Conservation (phyloP, 768 basidiomycete species). For the Cystoderma amianthinum region DNA sequence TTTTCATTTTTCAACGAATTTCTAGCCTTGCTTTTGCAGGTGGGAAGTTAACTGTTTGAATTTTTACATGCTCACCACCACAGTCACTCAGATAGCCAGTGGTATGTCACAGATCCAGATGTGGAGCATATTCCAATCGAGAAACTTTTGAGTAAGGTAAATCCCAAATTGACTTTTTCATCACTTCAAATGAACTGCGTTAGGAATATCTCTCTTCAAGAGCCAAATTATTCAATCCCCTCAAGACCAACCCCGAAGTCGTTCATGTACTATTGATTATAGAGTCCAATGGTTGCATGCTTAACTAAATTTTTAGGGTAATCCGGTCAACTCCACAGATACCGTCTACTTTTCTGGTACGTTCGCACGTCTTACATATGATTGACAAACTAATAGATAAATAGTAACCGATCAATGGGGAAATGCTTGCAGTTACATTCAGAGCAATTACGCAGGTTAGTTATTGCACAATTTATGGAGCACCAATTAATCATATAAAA, state of each 20-base stretch:
- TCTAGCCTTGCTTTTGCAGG: conserved; percentile 67
- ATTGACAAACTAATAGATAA: not conserved
- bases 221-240: conserved; percentile 72
- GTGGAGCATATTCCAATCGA: conserved; percentile 71
- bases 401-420: conserved; percentile 81
- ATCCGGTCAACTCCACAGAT: conserved; percentile 80
- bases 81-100: conserved; percentile 75
- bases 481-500: conserved; percentile 1
- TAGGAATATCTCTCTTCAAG: conserved; percentile 81
- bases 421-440: conserved; percentile 85
- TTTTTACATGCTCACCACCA: too few species aligned
- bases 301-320: conserved; percentile 42
- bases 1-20: conserved; percentile 3
- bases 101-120: conserved; percentile 91
- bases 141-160: conserved; percentile 78
- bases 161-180: conserved; percentile 1
- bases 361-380: not conserved
- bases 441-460: conserved; percentile 80
- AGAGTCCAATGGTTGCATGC: not conserved
- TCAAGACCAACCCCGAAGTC: conserved; percentile 56
- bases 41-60: conserved; percentile 18
- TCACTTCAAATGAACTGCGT: not conserved
- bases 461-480: conserved; percentile 2
- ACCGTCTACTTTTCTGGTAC: conserved; percentile 88
- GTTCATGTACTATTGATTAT: conserved; percentile 43